Conservation (phyloP, 192 early-diverging fungal genomes). For the Linnemannia hyalina region DNA sequence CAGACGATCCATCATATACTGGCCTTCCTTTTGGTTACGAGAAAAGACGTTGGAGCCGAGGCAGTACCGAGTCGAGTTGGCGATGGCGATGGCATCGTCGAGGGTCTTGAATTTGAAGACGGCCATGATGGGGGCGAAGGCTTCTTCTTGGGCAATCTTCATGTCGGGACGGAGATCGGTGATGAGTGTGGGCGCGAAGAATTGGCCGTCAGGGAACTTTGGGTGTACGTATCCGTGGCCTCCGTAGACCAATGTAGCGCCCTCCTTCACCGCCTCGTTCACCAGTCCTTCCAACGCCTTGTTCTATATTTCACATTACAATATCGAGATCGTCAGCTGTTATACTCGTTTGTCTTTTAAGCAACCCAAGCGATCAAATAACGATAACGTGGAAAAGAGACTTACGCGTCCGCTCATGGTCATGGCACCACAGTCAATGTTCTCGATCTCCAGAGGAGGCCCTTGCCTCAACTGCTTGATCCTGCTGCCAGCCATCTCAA, state of each 20-base stretch:
- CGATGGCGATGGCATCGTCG: slow-evolving; percentile 75
- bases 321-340: neutral
- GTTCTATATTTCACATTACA: slow-evolving; percentile 41
- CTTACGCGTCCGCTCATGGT: slow-evolving; percentile 77
- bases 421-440: slow-evolving; percentile 88
- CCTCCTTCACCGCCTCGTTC: slow-evolving; percentile 81
- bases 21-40: slow-evolving; percentile 70
- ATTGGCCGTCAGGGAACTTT: slow-evolving; percentile 79
- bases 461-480: slow-evolving; percentile 78
- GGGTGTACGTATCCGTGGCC: slow-evolving; percentile 80
- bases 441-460: slow-evolving; percentile 73
- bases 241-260: slow-evolving; percentile 79
- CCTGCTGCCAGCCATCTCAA: slow-evolving; percentile 70
- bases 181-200: slow-evolving; percentile 85
- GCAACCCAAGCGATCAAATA: neutral
- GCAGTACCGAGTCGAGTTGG: slow-evolving; percentile 80
- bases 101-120: slow-evolving; percentile 79
- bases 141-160: slow-evolving; percentile 81
- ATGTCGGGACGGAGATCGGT: slow-evolving; percentile 82
- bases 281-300: slow-evolving; percentile 74
- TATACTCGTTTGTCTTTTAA: neutral
- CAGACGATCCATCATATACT: slow-evolving; percentile 70
- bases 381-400: slow-evolving; percentile 10
- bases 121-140: slow-evolving; percentile 87
- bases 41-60: slow-evolving; percentile 88